Evolutionary conservation across 805 yeast species (phyloP).

Genomic region (Candida multigemmis): DNA sequence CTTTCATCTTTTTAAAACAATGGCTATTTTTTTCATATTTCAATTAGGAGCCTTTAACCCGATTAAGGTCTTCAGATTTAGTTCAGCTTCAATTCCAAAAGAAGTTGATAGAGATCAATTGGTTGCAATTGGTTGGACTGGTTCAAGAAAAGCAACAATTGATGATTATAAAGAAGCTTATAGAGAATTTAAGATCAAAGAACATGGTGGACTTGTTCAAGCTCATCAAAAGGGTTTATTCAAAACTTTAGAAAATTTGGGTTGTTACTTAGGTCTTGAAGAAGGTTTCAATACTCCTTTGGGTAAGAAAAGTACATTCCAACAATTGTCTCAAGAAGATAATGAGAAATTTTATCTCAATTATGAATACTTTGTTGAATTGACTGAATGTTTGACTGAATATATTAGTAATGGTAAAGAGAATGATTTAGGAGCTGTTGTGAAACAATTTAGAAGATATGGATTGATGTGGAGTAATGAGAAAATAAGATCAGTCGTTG

Average conservation of each 20-base stretch:
- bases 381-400: slow-evolving; percentile 40
- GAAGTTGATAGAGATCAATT: slow-evolving; percentile 47
- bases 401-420: slow-evolving; percentile 26
- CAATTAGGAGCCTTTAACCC: slow-evolving; percentile 79
- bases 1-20: slow-evolving; percentile 60
- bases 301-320: slow-evolving; percentile 21
- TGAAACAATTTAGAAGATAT: slow-evolving; percentile 57
- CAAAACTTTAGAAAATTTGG: slow-evolving; percentile 46
- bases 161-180: slow-evolving; percentile 64
- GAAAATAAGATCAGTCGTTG: slow-evolving; percentile 26
- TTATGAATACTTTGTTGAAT: slow-evolving; percentile 45
- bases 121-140: slow-evolving; percentile 86
- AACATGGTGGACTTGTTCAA: slow-evolving; percentile 65
- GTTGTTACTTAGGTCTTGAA: slow-evolving; percentile 56
- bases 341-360: slow-evolving; percentile 39
- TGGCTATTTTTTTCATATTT: slow-evolving; percentile 46
- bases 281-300: slow-evolving; percentile 75
- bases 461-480: slow-evolving; percentile 51
- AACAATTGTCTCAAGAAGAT: slow-evolving; percentile 11
- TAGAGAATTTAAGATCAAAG: slow-evolving; percentile 54
- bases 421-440: slow-evolving; percentile 28
- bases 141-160: slow-evolving; percentile 63
- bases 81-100: slow-evolving; percentile 15
- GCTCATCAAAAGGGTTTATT: slow-evolving; percentile 73
- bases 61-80: slow-evolving; percentile 22